These are phyloP conservation scores for Xylaria sp. DNA, from an alignment of 495 filamentous ascomycete species.

Conservation along the genomic window DNA sequence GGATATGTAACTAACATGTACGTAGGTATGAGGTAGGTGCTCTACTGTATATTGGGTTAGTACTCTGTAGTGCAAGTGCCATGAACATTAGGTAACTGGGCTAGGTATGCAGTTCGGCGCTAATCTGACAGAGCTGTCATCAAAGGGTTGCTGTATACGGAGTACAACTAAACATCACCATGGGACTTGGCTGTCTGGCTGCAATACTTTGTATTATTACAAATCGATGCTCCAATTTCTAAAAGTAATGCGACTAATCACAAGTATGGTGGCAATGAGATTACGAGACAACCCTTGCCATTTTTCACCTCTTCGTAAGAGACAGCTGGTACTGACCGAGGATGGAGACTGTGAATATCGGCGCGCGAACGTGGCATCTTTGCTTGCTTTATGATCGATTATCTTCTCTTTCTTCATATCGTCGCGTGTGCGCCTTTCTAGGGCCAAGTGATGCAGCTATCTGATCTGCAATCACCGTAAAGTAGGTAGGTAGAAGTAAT, in stretches of 20 bases:
- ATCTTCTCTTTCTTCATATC: conserved; percentile 6
- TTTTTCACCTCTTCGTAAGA: not conserved
- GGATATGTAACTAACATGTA: too few relatives aligned
- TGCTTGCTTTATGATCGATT: not conserved
- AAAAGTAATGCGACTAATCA: too few relatives aligned
- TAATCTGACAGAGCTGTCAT: not conserved
- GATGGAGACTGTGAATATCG: not conserved
- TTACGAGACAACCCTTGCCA: not conserved
- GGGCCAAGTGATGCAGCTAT: conserved; percentile 5
- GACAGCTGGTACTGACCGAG: not conserved
- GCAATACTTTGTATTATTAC: not conserved
- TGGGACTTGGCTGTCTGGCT: not conserved
- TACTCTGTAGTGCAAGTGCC: too few relatives aligned
- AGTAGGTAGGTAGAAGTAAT: conserved; percentile 12
- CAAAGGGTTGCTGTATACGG: not conserved
- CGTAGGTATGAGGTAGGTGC: too few relatives aligned
- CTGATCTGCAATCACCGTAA: conserved; percentile 13
- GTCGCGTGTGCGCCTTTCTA: conserved; percentile 15
- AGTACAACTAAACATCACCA: not conserved
- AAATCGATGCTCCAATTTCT: not conserved
- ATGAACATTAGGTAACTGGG: not conserved
- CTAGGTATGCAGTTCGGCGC: not conserved
- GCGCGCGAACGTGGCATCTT: not conserved
- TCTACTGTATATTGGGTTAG: too few relatives aligned
- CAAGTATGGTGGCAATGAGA: too few relatives aligned